Percentiles rank a stretch among this genome's conserved stretches.
Evolutionary conservation across 192 early-diverging fungal species (phyloP).

Genomic region (Umbelopsis sp.): DNA sequence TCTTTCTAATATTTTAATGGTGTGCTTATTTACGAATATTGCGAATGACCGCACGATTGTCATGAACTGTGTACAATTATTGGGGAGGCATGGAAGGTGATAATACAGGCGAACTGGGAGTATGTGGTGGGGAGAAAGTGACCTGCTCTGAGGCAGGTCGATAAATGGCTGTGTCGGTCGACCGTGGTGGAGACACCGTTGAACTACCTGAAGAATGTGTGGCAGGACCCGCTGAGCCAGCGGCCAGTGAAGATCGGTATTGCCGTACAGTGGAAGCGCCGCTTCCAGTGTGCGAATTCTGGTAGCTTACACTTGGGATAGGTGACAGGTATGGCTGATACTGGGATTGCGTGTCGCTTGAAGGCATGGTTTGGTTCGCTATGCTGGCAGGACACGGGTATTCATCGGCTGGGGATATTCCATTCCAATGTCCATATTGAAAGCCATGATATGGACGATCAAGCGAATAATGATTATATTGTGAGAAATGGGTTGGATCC

Average conservation of each 20-base stretch:
- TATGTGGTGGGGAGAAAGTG: neutral
- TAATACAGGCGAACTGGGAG: neutral
- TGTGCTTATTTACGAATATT: neutral
- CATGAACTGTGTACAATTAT: neutral
- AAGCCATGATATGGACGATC: neutral
- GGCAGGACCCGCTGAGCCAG: too few relatives aligned
- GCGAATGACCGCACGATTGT: neutral
- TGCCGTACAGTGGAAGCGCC: neutral
- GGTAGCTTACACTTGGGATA: neutral
- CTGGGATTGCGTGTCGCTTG: neutral
- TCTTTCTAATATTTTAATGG: too few relatives aligned
- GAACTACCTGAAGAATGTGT: too few relatives aligned
- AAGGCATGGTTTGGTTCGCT: neutral
- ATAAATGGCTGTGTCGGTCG: too few relatives aligned
- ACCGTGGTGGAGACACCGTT: too few relatives aligned
- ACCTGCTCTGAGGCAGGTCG: too few relatives aligned
- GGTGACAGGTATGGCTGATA: neutral
- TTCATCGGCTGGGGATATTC: neutral
- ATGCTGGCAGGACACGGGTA: neutral
- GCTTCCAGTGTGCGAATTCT: neutral
- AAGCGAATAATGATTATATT: neutral
- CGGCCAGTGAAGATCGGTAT: too few relatives aligned
- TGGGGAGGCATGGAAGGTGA: neutral
- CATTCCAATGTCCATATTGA: neutral
- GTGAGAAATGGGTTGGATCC: neutral